Percentiles rank a stretch among this genome's conserved stretches.
These are phyloP conservation scores for Arthroderma sp. DNA, from an alignment of 2,329 filamentous ascomycete species.

Conservation along the genomic window DNA sequence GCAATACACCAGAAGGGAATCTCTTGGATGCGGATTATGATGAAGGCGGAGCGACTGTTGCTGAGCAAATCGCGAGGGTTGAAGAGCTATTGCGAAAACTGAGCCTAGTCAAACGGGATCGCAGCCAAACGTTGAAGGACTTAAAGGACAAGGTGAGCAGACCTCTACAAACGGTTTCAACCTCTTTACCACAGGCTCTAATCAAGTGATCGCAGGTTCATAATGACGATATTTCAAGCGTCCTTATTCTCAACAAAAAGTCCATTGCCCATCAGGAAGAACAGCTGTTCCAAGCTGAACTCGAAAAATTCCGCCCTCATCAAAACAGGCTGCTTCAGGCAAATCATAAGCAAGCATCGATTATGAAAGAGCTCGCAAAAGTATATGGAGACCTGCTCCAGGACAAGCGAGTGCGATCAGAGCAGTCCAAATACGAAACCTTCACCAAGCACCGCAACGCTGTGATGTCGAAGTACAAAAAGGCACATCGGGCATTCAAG, in stretches of 20 bases:
- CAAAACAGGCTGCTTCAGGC: slow-evolving; percentile 85
- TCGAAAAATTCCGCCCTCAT: slow-evolving; percentile 93
- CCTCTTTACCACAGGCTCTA: background rate
- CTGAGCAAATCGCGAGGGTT: slow-evolving; percentile 77
- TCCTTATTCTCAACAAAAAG: slow-evolving; percentile 96
- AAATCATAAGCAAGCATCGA: slow-evolving; percentile 82
- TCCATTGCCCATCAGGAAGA: slow-evolving; percentile 82
- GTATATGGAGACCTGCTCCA: slow-evolving; percentile 80
- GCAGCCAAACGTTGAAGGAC: slow-evolving; percentile 85
- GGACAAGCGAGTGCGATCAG: slow-evolving; percentile 82
- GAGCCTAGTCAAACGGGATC: slow-evolving; percentile 81
- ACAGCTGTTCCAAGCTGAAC: slow-evolving; percentile 83
- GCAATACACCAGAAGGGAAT: slow-evolving; percentile 52
- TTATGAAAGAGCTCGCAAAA: slow-evolving; percentile 88
- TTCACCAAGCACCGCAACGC: slow-evolving; percentile 70
- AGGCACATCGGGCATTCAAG: slow-evolving; percentile 82
- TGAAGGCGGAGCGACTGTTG: slow-evolving; percentile 64
- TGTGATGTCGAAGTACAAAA: slow-evolving; percentile 77
- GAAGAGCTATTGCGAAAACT: slow-evolving; percentile 86
- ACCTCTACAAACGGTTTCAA: background rate
- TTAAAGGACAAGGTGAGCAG: slow-evolving; percentile 77
- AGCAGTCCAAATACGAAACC: slow-evolving; percentile 88
- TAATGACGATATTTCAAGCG: slow-evolving; percentile 93
- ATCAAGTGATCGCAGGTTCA: slow-evolving; percentile 51
- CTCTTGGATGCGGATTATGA: slow-evolving; percentile 86